Evolutionary conservation across 1,139 yeast species (phyloP), one percentile per base, ranked within the genome.

Genomic region (Geotrichum cucujoidarum): DNA sequence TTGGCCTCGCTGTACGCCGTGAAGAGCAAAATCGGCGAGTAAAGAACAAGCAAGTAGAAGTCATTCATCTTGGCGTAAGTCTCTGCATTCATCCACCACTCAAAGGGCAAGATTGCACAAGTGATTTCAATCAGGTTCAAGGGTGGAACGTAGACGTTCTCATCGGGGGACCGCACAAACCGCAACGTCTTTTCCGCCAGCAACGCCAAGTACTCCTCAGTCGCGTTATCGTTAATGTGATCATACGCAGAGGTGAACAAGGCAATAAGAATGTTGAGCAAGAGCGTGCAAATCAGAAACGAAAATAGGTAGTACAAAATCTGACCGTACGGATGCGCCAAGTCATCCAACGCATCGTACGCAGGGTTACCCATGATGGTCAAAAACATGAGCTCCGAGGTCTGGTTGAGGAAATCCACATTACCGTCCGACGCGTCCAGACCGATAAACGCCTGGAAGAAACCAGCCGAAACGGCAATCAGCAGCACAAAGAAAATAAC

Each of bases 81-180:
- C 24, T 52, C 57, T 25, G 67, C 54, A 11, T 58, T 45, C 56
- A 71, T 46, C 66, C 70, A 63, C 72, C 72, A 69, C 45, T 60
- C 60, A 25, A 65, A 56, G 73, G 83, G 57, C 53, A 68, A 22
- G 24, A 63, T 69, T 59, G 61, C 65, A 45, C 82, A 61, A 2
- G 74, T 43, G 2, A 81, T 44, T 63, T 88, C 96, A 52, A 88
- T 67, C 56, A 88, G 64, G 62, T 88, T 88, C 54, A 87, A 73
- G 6, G 96, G 96, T 4, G 96, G 94, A 27, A 87, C 90, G 62
- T 80, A 88, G 40, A 87, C 85, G 59, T 84, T 81, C 51, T 80
- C 82, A 67, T 88, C 96, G 0, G 95, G 96, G 0, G 95, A 95
- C 56, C 96, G 76, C 47, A 87, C 80, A 61, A 84, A 88, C 53